phyloP scores from a whole-genome alignment of 2,329 filamentous ascomycete species.

The Pestalotiopsis sp. region DNA sequence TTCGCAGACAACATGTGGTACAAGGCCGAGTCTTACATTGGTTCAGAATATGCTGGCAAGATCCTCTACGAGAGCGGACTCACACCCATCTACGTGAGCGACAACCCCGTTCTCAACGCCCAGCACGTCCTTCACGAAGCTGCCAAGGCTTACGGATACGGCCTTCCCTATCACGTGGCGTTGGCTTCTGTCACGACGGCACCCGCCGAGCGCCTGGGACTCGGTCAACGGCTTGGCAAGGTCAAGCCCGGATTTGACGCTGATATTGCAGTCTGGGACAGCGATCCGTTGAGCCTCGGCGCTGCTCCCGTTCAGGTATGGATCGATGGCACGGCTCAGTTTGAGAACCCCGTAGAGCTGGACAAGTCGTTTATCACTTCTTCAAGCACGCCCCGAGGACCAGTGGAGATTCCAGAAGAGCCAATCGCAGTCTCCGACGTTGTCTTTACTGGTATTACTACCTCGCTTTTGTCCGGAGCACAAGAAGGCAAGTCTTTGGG shows the following conservation, averaged over 20 bases:
- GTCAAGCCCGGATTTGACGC: constrained; percentile 64
- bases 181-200: constrained; percentile 60
- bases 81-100: constrained; percentile 69
- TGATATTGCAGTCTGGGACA: constrained; percentile 65
- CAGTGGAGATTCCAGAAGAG: constrained; percentile 45
- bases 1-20: constrained; percentile 77
- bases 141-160: constrained; percentile 61
- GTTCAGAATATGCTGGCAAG: constrained; percentile 68
- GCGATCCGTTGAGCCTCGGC: constrained; percentile 62
- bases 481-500: constrained; percentile 20
- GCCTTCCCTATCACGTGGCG: constrained; percentile 62
- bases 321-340: constrained; percentile 65
- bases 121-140: constrained; percentile 71
- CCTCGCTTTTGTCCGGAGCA: constrained; percentile 49
- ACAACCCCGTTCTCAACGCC: constrained; percentile 71
- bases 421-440: constrained; percentile 40
- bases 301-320: constrained; percentile 64
- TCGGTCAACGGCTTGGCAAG: constrained; percentile 61
- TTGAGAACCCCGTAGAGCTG: constrained; percentile 55
- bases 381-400: constrained; percentile 40
- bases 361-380: constrained; percentile 47
- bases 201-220: constrained; percentile 59
- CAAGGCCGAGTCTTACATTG: constrained; percentile 68
- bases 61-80: constrained; percentile 66
- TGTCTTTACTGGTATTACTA: constrained; percentile 59